Evolutionary conservation across 1,139 yeast species (phyloP), one percentile per base, ranked within the genome.

Genomic region (Lizanozyma gosingica): DNA sequence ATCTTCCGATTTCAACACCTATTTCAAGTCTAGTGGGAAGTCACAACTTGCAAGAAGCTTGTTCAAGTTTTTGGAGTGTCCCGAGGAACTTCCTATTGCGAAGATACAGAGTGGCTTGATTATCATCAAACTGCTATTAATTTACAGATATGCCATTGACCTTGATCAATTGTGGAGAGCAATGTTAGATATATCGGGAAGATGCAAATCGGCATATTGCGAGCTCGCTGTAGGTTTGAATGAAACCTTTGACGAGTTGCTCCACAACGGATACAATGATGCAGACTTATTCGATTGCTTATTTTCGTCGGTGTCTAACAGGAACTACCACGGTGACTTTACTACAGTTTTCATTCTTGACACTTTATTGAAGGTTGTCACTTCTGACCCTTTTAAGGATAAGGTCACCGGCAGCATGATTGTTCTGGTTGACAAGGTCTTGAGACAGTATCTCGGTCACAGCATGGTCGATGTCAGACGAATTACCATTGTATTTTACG

Each of bases 381-480:
- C 46, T 3, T 38, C 47, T 33, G 53, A 48, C 22, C 48, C 61
- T 22, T 22, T 22, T 6, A 40, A 41, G 17, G 41, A 45, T 17
- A 39, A 50, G 4, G 47, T 65, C 11, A 49, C 48, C 40, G 59
- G 56, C 16, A 40, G 39, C 1, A 44, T 60, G 32, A 53, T 65
- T 29, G 38, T 37, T 11, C 53, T 54, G 14, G 53, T 71, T 15
- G 72, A 69, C 47, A 47, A 48, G 0, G 50, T 52, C 1, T 51
- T 70, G 14, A 51, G 53, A 36, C 48, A 45, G 11, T 59, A 54
- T 39, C 48, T 72, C 39, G 47, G 53, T 14, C 57, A 60, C 43
- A 54, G 52, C 1, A 63, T 61, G 17, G 70, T 70, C 8, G 71
- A 65, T 35, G 53, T 71, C 4, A 55, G 78, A 45, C 57, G 75